phyloP scores from a whole-genome alignment of 768 basidiomycete genomes.

The Russula earlei region DNA sequence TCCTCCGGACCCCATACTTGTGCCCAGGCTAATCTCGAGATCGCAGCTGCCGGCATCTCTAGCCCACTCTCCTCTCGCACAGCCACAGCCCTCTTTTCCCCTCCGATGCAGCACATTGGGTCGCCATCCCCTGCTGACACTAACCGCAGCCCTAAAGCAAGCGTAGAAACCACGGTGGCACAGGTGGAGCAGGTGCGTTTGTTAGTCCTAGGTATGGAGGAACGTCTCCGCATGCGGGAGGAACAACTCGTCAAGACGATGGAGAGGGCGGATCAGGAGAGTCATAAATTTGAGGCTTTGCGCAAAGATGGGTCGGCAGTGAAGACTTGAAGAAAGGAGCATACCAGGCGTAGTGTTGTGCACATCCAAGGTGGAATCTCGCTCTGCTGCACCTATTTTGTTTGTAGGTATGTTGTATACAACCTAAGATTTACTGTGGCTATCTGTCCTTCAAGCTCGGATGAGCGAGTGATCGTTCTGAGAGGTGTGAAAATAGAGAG shows the following conservation, averaged over 20 bases:
- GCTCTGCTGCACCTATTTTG: constrained; percentile 1
- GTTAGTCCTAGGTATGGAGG: constrained; percentile 67
- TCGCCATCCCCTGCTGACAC: neutral
- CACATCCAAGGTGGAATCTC: neutral
- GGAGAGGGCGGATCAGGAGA: constrained; percentile 51
- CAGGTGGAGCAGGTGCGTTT: constrained; percentile 62
- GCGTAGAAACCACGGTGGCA: constrained; percentile 37
- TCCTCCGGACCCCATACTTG: constrained; percentile 25
- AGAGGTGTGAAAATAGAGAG: neutral
- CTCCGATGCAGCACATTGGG: constrained; percentile 4
- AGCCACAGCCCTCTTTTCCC: constrained; percentile 25
- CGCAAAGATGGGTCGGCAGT: constrained; percentile 23
- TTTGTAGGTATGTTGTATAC: constrained; percentile 9
- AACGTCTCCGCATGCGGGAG: constrained; percentile 54
- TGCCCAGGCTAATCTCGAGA: constrained; percentile 29
- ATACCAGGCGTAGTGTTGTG: neutral
- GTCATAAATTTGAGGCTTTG: constrained; percentile 42
- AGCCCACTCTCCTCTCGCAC: constrained; percentile 26
- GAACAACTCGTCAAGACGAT: constrained; percentile 51
- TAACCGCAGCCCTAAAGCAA: constrained; percentile 9
- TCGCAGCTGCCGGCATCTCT: constrained; percentile 25
- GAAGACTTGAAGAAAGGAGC: constrained; percentile 1
- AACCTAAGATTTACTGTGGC: neutral
- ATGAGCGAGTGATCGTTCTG: neutral
- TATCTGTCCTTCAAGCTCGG: neutral